Evolutionary conservation across 129 eudicot genomes (phyloP), one percentile per base, ranked within the genome.

Genomic region (Oenanthe sinensis): DNA sequence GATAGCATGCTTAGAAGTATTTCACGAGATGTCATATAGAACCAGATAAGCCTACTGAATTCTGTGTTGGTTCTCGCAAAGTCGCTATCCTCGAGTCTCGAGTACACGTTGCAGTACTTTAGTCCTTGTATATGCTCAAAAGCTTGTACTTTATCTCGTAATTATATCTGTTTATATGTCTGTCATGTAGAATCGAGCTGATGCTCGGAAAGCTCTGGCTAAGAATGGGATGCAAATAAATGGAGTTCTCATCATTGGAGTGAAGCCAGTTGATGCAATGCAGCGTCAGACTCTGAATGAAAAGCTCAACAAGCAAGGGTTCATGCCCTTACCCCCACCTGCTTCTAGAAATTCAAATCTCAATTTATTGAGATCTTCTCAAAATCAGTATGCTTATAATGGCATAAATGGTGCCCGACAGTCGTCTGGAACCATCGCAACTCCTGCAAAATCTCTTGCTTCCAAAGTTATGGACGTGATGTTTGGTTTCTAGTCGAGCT

Each of bases 201-300:
- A 95, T 90, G 99, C 99, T 74, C 94, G 85, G 19, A 92, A 89
- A 85, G 99, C 99, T 75, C 90, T 95, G 15, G 87, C 90, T 87
- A 95, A 91, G 83, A 88, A 92, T 45, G 98, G 98, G 10, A 87
- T 79, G 87, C 94, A 87, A 73, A 85, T 95, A 79, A 92, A 95
- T 75, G 94, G 95, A 77, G 92, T 88, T 52, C 87, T 95, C 11
- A 90, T 95, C 8, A 82, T 95, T 1, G 99, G 99, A 46, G 99
- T 92, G 79, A 95, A 95, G 86, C 96, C 91, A 16, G 96, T 89
- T 49, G 99, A 95, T 85, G 95, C 92, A 65, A 82, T 83, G 79
- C 99, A 92, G 79, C 91, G 92, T 11, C 97, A 91, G 63, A 82
- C 86, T 65, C 88, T 95, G 60, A 85, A 83, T 47, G 93, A 95